These are phyloP conservation scores for Bipolaris victoriae DNA, from an alignment of 2,329 filamentous ascomycete genomes.

Conservation along the genomic window DNA sequence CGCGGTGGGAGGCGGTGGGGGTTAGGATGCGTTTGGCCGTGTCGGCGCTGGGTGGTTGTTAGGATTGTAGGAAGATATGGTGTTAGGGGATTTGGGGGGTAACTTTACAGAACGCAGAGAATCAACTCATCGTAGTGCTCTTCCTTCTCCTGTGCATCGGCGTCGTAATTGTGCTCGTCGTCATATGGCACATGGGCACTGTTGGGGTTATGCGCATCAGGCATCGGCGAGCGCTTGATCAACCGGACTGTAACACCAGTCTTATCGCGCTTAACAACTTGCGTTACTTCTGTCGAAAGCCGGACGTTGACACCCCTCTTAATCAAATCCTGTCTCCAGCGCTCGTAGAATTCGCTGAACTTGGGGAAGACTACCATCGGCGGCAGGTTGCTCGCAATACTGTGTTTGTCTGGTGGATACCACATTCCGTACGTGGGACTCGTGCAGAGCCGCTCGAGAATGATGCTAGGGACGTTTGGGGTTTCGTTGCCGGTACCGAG, in stretches of 20 bases:
- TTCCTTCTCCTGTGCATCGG: slow-evolving; percentile 50
- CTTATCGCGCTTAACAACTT: slow-evolving; percentile 59
- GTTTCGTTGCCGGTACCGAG: slow-evolving; percentile 78
- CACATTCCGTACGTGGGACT: slow-evolving; percentile 66
- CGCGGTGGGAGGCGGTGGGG: slow-evolving; percentile 63
- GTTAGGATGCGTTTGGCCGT: slow-evolving; percentile 65
- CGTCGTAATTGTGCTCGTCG: slow-evolving; percentile 49
- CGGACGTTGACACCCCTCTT: slow-evolving; percentile 63
- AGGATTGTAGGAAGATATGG: background rate
- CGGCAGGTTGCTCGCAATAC: slow-evolving; percentile 58
- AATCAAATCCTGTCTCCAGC: slow-evolving; percentile 62
- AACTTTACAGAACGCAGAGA: slow-evolving; percentile 61
- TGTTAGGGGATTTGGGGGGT: background rate
- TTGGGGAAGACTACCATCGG: slow-evolving; percentile 69
- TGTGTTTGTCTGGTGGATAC: slow-evolving; percentile 59
- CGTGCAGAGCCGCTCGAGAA: slow-evolving; percentile 61
- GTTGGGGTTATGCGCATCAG: slow-evolving; percentile 54
- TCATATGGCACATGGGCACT: slow-evolving; percentile 51
- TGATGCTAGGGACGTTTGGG: slow-evolving; percentile 71
- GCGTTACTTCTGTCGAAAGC: slow-evolving; percentile 62
- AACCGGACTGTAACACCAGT: slow-evolving; percentile 59
- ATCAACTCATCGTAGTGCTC: slow-evolving; percentile 70
- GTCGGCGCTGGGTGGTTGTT: slow-evolving; percentile 50
- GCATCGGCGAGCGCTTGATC: slow-evolving; percentile 51
- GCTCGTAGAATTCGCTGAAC: slow-evolving; percentile 65